Evolutionary conservation across 768 basidiomycete genomes (phyloP).

Genomic region (Tylopilus cervinicoccineus): DNA sequence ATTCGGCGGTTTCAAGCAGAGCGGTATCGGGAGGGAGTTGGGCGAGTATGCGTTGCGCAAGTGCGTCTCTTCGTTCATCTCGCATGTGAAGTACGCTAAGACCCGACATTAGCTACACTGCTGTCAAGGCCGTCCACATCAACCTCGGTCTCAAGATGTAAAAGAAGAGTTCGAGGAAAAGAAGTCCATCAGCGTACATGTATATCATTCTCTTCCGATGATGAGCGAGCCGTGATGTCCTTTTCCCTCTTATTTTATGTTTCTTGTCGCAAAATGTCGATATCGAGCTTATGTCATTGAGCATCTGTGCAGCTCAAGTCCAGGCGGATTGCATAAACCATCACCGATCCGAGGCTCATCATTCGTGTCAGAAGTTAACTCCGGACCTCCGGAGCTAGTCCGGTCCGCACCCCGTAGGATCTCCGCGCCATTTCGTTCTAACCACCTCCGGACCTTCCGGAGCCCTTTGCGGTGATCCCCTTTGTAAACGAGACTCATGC

Average conservation of each 20-base stretch:
- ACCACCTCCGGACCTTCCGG: no score
- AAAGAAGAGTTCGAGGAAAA: not conserved
- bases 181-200: not conserved
- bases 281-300: no score
- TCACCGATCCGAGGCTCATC: no score
- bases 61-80: slow-evolving; percentile 30
- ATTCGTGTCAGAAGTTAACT: no score
- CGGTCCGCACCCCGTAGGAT: no score
- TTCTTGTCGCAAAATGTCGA: not conserved
- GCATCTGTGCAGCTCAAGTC: no score
- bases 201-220: not conserved
- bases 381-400: no score
- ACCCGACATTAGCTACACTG: slow-evolving; percentile 14
- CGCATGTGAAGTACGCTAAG: not conserved
- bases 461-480: no score
- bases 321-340: no score
- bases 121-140: slow-evolving; percentile 36
- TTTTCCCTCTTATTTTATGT: not conserved
- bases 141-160: slow-evolving; percentile 38
- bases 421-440: no score
- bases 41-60: slow-evolving; percentile 69
- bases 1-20: slow-evolving; percentile 85
- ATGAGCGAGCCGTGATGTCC: not conserved
- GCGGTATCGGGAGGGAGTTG: slow-evolving; percentile 75
- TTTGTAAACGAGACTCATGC: no score